A percentile compares a stretch with the other conserved stretches of the same genome.
These are phyloP conservation scores for Ascobolus immersus DNA, from an alignment of 495 filamentous ascomycete species.

Conservation along the genomic window DNA sequence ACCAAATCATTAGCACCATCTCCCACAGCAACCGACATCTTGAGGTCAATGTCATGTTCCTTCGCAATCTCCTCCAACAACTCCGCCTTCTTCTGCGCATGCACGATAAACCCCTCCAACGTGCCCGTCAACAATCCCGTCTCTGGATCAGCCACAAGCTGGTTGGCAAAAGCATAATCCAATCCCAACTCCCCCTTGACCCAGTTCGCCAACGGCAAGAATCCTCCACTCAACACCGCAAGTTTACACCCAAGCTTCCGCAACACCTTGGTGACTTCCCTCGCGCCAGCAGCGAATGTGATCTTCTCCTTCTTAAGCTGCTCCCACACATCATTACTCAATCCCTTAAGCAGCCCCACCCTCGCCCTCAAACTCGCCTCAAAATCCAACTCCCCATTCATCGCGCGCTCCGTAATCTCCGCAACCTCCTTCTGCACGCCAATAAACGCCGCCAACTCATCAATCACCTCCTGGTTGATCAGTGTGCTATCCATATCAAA, in stretches of 20 bases:
- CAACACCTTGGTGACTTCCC: slow-evolving; percentile 41
- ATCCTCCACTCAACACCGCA: slow-evolving; percentile 77
- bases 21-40: slow-evolving; percentile 65
- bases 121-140: slow-evolving; percentile 49
- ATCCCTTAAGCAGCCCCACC: slow-evolving; percentile 53
- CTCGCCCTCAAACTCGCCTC: slow-evolving; percentile 52
- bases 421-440: slow-evolving; percentile 30
- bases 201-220: slow-evolving; percentile 68
- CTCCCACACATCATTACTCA: slow-evolving; percentile 56
- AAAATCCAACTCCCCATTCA: slow-evolving; percentile 95
- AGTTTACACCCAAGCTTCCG: slow-evolving; percentile 57
- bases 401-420: slow-evolving; percentile 69
- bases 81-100: slow-evolving; percentile 51
- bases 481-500: slow-evolving; percentile 98
- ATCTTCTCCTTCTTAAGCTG: slow-evolving; percentile 44
- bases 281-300: slow-evolving; percentile 57
- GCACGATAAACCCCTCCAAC: slow-evolving; percentile 52
- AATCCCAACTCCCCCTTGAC: slow-evolving; percentile 54
- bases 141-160: slow-evolving; percentile 42
- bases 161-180: slow-evolving; percentile 70
- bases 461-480: slow-evolving; percentile 89
- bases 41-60: slow-evolving; percentile 39
- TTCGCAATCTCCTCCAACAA: slow-evolving; percentile 53
- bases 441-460: slow-evolving; percentile 45
- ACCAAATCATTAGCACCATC: slow-evolving; percentile 87